Evolutionary conservation across 2,329 filamentous ascomycete genomes (phyloP).

Genomic region (Clonostachys byssicola): DNA sequence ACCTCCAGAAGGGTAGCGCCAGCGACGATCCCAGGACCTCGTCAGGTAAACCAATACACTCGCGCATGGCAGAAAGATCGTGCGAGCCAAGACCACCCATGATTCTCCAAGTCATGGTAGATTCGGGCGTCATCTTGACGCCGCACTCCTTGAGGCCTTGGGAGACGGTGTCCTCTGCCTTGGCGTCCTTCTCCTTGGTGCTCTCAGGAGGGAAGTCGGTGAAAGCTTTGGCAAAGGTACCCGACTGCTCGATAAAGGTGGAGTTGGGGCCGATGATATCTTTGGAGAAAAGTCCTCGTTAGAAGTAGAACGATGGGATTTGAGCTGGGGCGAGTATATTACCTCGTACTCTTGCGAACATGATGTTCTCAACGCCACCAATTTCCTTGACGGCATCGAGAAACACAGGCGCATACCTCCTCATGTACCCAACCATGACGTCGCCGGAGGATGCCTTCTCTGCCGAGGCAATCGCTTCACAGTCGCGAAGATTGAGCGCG

Average conservation of each 20-base stretch:
- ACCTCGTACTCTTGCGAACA: slow-evolving; percentile 46
- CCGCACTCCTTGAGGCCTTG: slow-evolving; percentile 2
- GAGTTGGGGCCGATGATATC: slow-evolving; percentile 46
- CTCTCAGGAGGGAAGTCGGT: slow-evolving; percentile 6
- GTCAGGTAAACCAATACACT: slow-evolving; percentile 21
- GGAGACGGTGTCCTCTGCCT: slow-evolving; percentile 19
- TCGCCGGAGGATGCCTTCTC: slow-evolving; percentile 24
- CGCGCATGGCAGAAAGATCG: slow-evolving; percentile 47
- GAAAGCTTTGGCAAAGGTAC: slow-evolving; percentile 34
- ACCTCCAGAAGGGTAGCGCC: slow-evolving; percentile 31
- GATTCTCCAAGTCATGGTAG: slow-evolving; percentile 16
- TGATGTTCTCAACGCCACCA: slow-evolving; percentile 37
- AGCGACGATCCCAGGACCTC: slow-evolving; percentile 6
- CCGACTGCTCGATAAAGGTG: slow-evolving; percentile 39
- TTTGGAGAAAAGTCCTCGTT: no score
- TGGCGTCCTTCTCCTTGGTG: slow-evolving; percentile 11
- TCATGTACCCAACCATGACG: slow-evolving; percentile 58
- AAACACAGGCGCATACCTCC: slow-evolving; percentile 52
- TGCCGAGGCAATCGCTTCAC: slow-evolving; percentile 40
- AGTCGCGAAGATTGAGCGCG: slow-evolving; percentile 38
- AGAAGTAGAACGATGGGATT: no score
- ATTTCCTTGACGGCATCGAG: slow-evolving; percentile 49
- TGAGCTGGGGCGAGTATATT: no score
- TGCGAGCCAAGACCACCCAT: slow-evolving; percentile 37
- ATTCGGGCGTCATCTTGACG: slow-evolving; percentile 7